Base-by-base conservation (phyloP, 2,329 filamentous ascomycete genomes). In the Fonsecaea pedrosoi region DNA sequence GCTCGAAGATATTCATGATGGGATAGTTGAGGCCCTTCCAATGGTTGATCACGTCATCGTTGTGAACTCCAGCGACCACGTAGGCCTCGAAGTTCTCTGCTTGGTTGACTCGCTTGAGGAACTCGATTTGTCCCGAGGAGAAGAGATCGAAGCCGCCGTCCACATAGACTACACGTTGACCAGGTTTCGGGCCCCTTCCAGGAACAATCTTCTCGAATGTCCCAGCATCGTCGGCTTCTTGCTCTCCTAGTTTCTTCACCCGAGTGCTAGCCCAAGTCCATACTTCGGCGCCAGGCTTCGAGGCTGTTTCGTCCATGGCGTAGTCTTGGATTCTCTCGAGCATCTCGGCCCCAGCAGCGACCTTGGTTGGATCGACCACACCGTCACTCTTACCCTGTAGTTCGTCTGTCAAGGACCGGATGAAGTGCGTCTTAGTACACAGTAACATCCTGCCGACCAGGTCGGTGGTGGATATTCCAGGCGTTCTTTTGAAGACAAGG, bases 1-100 rank as follows among this genome's bases (percentile, higher is more conserved):
- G 90, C 83, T 99, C 95, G 75, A 94, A 97, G 65, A 97, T 94
- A 82, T 98, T 99, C 95, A 99, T 99, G 81, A 99, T 98, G 32
- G 95, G 95, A 77, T 97, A 99, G 81, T 99, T 99, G 74, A 97
- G 86, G 40, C 95, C 94, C 81, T 98, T 98, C 91, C 93, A 96
- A 74, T 90, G 84, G 80, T 99, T 99, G 79, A 99, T 96, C 67
- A 96, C 93, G 70, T 90, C 88, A 77, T 99, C 95, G 74, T 97
- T 92, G 79, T 99, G 95, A 30, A 99, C 89, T 57, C 95, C 95
- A 2, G 92, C 94, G 53, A 98, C 87, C n/a, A 99, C 86, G 77
- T 92, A 98, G 6, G 89, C 90, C 54, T 84, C 84, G 15, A 90
- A 90, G 5, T 81, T 77, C 69, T 87, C 86, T 0, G 85, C 83